Evolutionary conservation across 169 alveolate genomes (phyloP), one percentile per base, ranked within the genome.

Genomic region (Fabrea salina): DNA sequence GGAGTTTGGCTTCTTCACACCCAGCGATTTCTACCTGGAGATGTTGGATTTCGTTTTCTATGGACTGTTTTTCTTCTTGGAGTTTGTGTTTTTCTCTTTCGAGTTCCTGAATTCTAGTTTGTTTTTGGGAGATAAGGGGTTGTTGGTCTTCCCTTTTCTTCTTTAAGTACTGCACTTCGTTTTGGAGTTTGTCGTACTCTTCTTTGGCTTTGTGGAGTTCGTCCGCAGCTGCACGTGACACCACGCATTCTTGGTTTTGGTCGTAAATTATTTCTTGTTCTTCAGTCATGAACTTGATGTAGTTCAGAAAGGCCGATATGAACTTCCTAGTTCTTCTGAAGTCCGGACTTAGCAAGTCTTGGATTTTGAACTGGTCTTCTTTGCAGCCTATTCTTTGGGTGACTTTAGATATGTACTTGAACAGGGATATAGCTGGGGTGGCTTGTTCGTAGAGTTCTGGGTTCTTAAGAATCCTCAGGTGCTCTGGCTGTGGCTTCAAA

Each of bases 251-350:
- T 16, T 35, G 44, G 32, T 61, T 61, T 61, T 25, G 16, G 13
- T 61, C 74, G 25, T 16, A 13, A 13, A 33, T 22, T 11, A 61
- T 16, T 2, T 61, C 50, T 25, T 33, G 74, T 5, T 61, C 74
- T 61, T 61, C 74, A 61, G 50, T 16, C n/a, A 13, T 8, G 25
- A 61, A 61, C 49, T 35, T 61, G 2, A 61, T 33, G 50, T n/a
- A 61, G 25, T 61, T 61, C 19, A 61, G 32, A 30, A 61, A 33
- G 7, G 74, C 74, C 1, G 74, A 61, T 16, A 61, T 16, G 25
- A 61, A 61, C 13, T 61, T 33, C 25, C 74, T 47, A 30, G 74
- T 61, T 61, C 74, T 25, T 61, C 39, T 61, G 25, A 61, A 61
- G 49, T 61, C 74, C 11, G 74, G 74, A 61, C 7, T 16, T 13